Base-by-base conservation (phyloP, 805 yeast species). In the Lachancea kluyveri region DNA sequence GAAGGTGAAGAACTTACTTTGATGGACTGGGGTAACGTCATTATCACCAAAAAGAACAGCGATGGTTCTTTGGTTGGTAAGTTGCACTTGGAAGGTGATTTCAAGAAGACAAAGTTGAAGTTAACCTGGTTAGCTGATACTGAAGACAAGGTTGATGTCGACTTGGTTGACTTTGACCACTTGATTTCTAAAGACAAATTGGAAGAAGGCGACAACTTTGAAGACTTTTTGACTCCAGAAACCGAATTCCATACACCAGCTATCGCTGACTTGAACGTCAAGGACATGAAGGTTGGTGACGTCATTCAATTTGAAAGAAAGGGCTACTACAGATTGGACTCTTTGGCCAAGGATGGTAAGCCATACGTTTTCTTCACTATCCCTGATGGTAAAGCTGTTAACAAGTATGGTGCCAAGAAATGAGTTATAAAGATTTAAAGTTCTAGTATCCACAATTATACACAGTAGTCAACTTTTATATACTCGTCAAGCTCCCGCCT, bases 21-120 rank as follows among this genome's bases (percentile, higher is more conserved):
- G 52, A 90, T 90, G 97, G 96, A 90, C 64, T 90, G 97, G 97
- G 97, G 96, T 71, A 90, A 90, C 59, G 82, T 77, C 37, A 81
- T 90, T 45, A 66, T 88, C 44, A 73, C 80, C 44, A 74, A 75
- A 57, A 72, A 88, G 53, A 64, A 63, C 56, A 78, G 73, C 57
- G 77, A 75, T 42, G 81, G 72, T 37, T 65, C 79, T 3, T 65
- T 90, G 40, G 80, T 74, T 33, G 95, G 86, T 35, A 79, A 76
- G 48, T 68, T 90, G 50, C 81, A 90, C 60, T 72, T 90, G 54
- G 96, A 84, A 45, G 97, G 97, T 64, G 97, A 90, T 60, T 90
- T 88, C 85, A 81, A 83, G 65, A 90, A 87, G 68, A 90, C 97
- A 32, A 84, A 85, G 46, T 86, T 86, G 76, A 90, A 90, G 63